A percentile compares a stretch with the other conserved stretches of the same genome.
Conservation (phyloP, 768 basidiomycete genomes). For the Dendrothele bispora region DNA sequence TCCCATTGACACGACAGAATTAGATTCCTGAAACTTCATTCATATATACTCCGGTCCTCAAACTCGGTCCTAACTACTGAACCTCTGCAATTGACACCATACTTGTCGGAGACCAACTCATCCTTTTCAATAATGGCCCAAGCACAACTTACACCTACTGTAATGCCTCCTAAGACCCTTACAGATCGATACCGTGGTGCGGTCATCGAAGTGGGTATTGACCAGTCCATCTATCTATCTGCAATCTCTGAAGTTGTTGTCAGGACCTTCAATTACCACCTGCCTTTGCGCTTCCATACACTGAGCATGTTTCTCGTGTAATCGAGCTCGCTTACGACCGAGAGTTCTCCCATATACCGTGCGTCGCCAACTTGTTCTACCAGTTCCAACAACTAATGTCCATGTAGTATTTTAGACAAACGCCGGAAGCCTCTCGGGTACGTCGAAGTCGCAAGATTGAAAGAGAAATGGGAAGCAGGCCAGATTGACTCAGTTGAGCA, state of each 20-base stretch:
- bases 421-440: constrained; percentile 81
- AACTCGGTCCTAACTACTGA: too few species aligned
- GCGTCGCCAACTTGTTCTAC: constrained; percentile 9
- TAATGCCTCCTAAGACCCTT: too few species aligned
- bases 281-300: constrained; percentile 76
- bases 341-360: constrained; percentile 95
- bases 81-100: too few species aligned
- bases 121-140: too few species aligned
- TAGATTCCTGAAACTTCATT: too few species aligned
- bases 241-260: not conserved
- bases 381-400: not conserved
- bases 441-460: constrained; percentile 74
- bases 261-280: constrained; percentile 84
- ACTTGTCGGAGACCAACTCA: too few species aligned
- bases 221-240: constrained; percentile 4
- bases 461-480: constrained; percentile 76
- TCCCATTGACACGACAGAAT: too few species aligned
- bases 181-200: constrained; percentile 81
- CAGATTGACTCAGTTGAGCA: constrained; percentile 66
- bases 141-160: too few species aligned
- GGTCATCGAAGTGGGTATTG: constrained; percentile 75
- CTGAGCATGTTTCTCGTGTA: constrained; percentile 71
- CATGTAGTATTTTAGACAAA: constrained; percentile 68
- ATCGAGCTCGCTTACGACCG: constrained; percentile 90
- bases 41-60: too few species aligned